A percentile compares a stretch with the other conserved stretches of the same genome.
These are phyloP conservation scores for Neofusicoccum parvum DNA, from an alignment of 2,329 filamentous ascomycete genomes.

Conservation along the genomic window DNA sequence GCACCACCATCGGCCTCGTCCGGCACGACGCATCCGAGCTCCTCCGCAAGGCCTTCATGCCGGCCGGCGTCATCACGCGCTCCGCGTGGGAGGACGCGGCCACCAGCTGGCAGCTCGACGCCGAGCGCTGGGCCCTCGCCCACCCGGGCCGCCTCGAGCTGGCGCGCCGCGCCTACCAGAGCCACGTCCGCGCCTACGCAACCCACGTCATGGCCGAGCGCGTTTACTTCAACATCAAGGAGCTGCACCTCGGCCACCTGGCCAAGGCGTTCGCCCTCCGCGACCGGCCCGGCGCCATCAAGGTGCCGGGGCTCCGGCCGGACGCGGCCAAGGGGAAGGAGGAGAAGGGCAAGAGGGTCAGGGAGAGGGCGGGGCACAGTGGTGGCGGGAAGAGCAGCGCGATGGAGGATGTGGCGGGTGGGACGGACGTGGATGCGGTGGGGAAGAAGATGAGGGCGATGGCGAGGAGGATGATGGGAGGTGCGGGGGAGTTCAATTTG, in stretches of 20 bases:
- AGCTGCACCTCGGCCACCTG: conserved; percentile 86
- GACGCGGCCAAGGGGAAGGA: conserved; percentile 37
- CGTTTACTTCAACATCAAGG: conserved; percentile 85
- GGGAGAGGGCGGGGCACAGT: conserved; percentile 28
- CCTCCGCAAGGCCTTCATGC: conserved; percentile 63
- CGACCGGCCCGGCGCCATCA: conserved; percentile 83
- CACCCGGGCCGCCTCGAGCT: conserved; percentile 73
- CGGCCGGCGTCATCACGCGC: conserved; percentile 28
- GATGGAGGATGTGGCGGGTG: conserved; percentile 24
- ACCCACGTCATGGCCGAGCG: conserved; percentile 88
- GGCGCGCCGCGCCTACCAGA: conserved; percentile 83
- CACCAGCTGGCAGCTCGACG: conserved; percentile 67
- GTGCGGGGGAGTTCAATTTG: conserved; percentile 68
- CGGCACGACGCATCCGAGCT: conserved; percentile 67
- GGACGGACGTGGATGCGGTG: conserved; percentile 53
- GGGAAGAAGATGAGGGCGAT: conserved; percentile 55
- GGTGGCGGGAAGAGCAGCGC: not conserved
- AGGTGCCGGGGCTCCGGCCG: conserved; percentile 48
- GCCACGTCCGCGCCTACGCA: conserved; percentile 90
- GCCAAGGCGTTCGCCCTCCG: conserved; percentile 91
- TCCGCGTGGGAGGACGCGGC: conserved; percentile 64
- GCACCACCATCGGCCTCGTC: conserved; percentile 46
- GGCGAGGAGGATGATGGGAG: conserved; percentile 38
- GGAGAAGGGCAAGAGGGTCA: conserved; percentile 38
- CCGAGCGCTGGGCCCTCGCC: conserved; percentile 67